phyloP scores from a whole-genome alignment of 345 rosid species.

The Capsella bursapastoris region DNA sequence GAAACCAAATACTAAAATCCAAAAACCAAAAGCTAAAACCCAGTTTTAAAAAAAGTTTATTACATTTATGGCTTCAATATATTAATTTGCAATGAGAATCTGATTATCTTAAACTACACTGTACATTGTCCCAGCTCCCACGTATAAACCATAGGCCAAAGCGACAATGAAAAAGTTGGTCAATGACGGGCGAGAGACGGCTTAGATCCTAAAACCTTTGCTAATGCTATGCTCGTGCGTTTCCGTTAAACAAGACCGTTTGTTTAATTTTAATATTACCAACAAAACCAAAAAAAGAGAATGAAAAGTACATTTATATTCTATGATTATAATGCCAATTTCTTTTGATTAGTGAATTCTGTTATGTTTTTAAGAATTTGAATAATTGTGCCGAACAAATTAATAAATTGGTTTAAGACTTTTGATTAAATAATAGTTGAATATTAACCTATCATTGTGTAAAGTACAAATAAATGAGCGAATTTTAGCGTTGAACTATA shows the following conservation, averaged over 20 bases:
- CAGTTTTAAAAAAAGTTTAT: too few relatives aligned
- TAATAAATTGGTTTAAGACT: constrained; percentile 22
- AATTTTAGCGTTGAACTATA: constrained; percentile 23
- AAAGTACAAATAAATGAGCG: constrained; percentile 33
- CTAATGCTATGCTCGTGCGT: constrained; percentile 12
- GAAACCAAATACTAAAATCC: too few relatives aligned
- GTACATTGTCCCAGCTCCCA: neutral
- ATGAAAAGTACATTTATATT: constrained; percentile 25
- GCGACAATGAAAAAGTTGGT: neutral
- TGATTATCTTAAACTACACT: neutral
- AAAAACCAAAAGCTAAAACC: too few relatives aligned
- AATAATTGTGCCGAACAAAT: constrained; percentile 33
- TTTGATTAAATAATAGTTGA: constrained; percentile 20
- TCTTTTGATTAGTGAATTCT: neutral
- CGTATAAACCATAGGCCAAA: neutral
- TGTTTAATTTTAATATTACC: neutral
- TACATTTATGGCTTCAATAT: too few relatives aligned
- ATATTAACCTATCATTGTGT: constrained; percentile 21
- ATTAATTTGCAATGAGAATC: neutral
- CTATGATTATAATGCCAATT: constrained; percentile 9
- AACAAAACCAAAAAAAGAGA: neutral
- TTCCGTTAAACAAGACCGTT: constrained; percentile 18
- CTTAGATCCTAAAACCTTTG: constrained; percentile 17
- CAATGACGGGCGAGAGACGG: constrained; percentile 12
- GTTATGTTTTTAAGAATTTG: neutral